These are phyloP conservation scores for Lentinus brumalis DNA, from an alignment of 768 basidiomycete genomes.

Conservation along the genomic window DNA sequence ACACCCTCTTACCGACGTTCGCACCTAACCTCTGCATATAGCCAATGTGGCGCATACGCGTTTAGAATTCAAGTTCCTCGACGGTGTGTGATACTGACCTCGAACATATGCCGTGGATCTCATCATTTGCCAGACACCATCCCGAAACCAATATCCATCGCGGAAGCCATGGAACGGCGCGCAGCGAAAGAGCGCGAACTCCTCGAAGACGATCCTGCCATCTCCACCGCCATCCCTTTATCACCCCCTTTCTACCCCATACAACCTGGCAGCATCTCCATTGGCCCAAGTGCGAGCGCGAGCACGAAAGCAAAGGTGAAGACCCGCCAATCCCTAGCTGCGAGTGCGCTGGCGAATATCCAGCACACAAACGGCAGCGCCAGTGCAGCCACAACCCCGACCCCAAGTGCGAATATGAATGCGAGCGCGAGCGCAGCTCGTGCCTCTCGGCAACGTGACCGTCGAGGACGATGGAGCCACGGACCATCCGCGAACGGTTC, in stretches of 20 bases:
- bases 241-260: constrained; percentile 5
- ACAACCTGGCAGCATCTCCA: background rate
- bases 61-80: constrained; percentile 73
- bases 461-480: constrained; percentile 20
- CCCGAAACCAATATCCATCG: constrained; percentile 59
- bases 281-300: constrained; percentile 9
- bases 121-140: constrained; percentile 55
- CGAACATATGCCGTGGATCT: constrained; percentile 3
- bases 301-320: constrained; percentile 2
- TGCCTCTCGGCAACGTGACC: constrained; percentile 14
- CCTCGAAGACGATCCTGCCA: constrained; percentile 45
- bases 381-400: background rate
- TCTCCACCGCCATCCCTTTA: constrained; percentile 15
- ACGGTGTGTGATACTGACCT: constrained; percentile 42
- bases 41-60: constrained; percentile 62
- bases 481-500: constrained; percentile 4
- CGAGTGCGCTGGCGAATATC: constrained; percentile 5
- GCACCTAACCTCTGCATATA: constrained; percentile 27
- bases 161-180: constrained; percentile 60
- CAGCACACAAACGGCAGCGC: constrained; percentile 11
- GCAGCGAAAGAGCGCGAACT: constrained; percentile 54
- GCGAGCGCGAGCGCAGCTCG: constrained; percentile 6
- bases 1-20: constrained; percentile 1
- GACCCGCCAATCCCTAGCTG: constrained; percentile 9
- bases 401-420: background rate